Evolutionary conservation across 352 stramenopile genomes (phyloP), one percentile per base, ranked within the genome.

Genomic region (Phytophthora brassicae): DNA sequence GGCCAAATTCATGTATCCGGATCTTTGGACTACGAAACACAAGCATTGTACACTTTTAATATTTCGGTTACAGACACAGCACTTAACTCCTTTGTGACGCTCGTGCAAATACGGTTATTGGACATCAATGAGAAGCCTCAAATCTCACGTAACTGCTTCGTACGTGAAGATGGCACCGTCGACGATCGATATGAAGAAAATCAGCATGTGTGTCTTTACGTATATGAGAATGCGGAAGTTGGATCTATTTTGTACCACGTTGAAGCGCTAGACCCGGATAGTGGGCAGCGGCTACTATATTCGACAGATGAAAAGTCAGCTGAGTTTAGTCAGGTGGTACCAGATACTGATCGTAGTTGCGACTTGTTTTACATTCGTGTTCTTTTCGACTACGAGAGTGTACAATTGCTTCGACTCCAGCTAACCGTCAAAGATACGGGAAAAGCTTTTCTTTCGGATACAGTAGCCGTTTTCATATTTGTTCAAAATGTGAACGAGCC

Each of bases 371-470:
- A 74, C 19, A 70, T 39, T 16, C 57, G 47, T 35, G 55, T 58
- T 14, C 39, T 68, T 2, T 72, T 89, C 12, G 74, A 89, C 22
- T 89, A 65, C 36, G 79, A 86, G 60, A 64, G 26, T 16, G 54
- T 68, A 7, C 50, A 44, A 2, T 24, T 82, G 6, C 72, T 81
- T n/a, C 68, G 55, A 16, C 57, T 86, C 19, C 56, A 70, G 16
- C 23, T 89, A n/a, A 66, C 65, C 0, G 79, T 89, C 1, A 75
- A 60, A 6, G 79, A 89, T 45, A 82, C 72, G 2, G 79, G 79
- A 0, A 39, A 59, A 41, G 72, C 61, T 6, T 80, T 83, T 41
- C 51, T 89, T 0, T 73, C 46, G 0, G 76, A 86, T 49, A 63
- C 54, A 4, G 73, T 82, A 3, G 65, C 69, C 8, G 49, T 89